phyloP scores from a whole-genome alignment of 108 stramenopile genomes.

The Fistulifera pelliculosa region DNA sequence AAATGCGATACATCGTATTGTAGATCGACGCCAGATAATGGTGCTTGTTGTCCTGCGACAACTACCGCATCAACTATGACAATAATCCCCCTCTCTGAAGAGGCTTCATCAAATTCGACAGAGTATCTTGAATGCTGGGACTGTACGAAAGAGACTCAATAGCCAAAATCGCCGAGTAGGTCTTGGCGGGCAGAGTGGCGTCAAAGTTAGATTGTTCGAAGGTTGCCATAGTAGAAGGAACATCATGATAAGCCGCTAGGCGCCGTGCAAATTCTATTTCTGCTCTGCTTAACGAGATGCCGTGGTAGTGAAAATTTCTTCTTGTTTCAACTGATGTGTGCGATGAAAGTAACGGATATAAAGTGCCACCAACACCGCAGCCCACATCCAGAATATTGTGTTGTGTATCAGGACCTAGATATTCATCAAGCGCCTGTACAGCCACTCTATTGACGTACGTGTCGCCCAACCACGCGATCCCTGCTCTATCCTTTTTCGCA shows the following conservation, averaged over 20 bases:
- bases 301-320: slow-evolving; percentile 15
- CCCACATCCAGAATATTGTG: slow-evolving; percentile 22
- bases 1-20: neutral
- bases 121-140: slow-evolving; percentile 12
- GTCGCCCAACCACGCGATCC: slow-evolving; percentile 21
- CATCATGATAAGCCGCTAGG: neutral
- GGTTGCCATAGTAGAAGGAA: neutral
- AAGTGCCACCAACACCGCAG: slow-evolving; percentile 19
- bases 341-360: slow-evolving; percentile 20
- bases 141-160: slow-evolving; percentile 27
- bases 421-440: slow-evolving; percentile 11
- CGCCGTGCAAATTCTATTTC: slow-evolving; percentile 16
- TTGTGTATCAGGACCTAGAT: neutral
- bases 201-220: slow-evolving; percentile 16
- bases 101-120: slow-evolving; percentile 14
- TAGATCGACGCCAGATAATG: neutral
- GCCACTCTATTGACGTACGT: slow-evolving; percentile 18
- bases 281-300: slow-evolving; percentile 21
- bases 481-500: neutral
- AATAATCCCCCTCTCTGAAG: slow-evolving; percentile 19
- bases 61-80: slow-evolving; percentile 25
- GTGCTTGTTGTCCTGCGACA: neutral
- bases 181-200: slow-evolving; percentile 5
- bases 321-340: neutral
- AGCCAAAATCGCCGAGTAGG: slow-evolving; percentile 23